Evolutionary conservation across 257 asterid genomes (phyloP), one percentile per base, ranked within the genome.

Genomic region (Capsicum pubescens): DNA sequence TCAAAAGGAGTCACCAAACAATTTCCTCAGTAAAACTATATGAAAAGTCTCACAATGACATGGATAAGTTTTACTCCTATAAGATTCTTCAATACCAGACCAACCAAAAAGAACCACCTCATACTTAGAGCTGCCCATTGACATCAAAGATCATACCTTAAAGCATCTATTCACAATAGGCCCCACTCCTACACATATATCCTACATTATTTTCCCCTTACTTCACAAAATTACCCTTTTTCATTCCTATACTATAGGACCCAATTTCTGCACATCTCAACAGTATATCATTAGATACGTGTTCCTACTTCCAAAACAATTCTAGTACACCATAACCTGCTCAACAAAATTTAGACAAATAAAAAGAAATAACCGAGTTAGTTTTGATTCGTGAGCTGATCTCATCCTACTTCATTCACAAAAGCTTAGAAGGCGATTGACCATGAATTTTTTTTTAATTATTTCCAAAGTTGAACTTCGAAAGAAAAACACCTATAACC

Each of bases 121-220:
- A 84, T 70, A 66, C 66, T 72, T 50, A 90, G 83, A 86, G 59
- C 85, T 46, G 84, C 68, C 88, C 85, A 85, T 86, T 83, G 81
- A 79, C 87, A 56, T 84, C 89, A 88, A 64, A 87, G 87, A 87
- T 85, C 92, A 74, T 50, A 84, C 86, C 86, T 79, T 87, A 84
- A 83, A 85, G 84, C 90, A 90, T 89, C 92, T 78, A 87, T 89
- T 89, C 54, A 68, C 88, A 86, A 69, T 8, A 87, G 91, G 92
- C 52, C 97, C 97, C 97, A 93, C 95, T 56, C 80, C 88, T 79
- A 82, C 80, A 88, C 81, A 81, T 2, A 66, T 79, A 66, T 79
- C 80, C 81, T 72, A 88, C 79, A 87, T 10, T 90, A 81, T 57
- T 83, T 50, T 67, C 80, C 71, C 48, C 57, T 67, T 84, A 60